Conservation (phyloP, 139 green algal species). For the Chlorella sp. region DNA sequence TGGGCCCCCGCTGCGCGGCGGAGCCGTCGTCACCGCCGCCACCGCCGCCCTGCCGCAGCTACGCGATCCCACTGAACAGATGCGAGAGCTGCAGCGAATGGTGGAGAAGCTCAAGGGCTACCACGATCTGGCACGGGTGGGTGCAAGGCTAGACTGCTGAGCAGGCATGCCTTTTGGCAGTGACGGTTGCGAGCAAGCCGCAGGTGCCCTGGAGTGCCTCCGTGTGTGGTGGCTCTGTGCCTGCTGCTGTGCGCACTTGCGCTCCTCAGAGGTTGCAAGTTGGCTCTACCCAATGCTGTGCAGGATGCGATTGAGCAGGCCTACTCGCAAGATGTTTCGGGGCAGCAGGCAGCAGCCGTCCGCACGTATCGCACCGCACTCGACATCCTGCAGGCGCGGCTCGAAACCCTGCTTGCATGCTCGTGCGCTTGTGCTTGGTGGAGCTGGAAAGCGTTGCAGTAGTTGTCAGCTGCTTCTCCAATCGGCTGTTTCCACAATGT, state of each 20-base stretch:
- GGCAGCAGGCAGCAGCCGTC: conserved; percentile 38
- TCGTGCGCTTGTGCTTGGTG: too few species aligned
- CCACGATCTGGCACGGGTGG: conserved; percentile 65
- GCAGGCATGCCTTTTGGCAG: not conserved
- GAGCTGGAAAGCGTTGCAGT: too few species aligned
- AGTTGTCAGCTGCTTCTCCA: too few species aligned
- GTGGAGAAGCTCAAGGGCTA: conserved; percentile 69
- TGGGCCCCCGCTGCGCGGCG: too few species aligned
- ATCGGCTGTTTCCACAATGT: too few species aligned
- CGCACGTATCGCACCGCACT: conserved; percentile 64
- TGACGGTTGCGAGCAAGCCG: not conserved
- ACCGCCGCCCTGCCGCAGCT: too few species aligned
- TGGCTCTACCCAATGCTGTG: too few species aligned
- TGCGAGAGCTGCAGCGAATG: conserved; percentile 19
- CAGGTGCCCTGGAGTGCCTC: not conserved
- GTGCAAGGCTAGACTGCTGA: not conserved
- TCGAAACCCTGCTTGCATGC: too few species aligned
- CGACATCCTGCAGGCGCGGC: conserved; percentile 36
- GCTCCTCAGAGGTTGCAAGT: too few species aligned
- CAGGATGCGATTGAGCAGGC: conserved; percentile 71
- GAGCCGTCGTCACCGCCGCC: not conserved
- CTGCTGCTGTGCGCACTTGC: not conserved
- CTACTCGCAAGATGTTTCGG: conserved; percentile 47
- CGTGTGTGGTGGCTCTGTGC: too few species aligned
- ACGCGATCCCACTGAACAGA: not conserved